phyloP scores from a whole-genome alignment of 1,139 yeast species.

The Suhomyces coccinellae region DNA sequence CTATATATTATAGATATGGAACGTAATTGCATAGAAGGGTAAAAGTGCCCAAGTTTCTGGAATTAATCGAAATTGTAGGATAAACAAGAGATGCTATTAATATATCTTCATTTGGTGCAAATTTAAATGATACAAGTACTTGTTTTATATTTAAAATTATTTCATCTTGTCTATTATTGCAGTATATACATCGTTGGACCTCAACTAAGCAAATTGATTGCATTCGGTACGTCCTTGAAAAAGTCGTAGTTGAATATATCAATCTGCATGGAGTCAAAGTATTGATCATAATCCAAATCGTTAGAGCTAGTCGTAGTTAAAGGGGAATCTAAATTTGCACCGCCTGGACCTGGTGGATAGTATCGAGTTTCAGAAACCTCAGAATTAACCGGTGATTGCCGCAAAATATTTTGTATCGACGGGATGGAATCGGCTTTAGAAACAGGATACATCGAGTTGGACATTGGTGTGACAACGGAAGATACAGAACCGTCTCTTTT shows the following conservation, averaged over 20 bases:
- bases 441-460: neutral
- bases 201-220: constrained; percentile 19
- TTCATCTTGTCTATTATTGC: neutral
- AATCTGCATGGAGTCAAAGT: constrained; percentile 31
- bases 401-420: constrained; percentile 16
- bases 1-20: constrained; percentile 3
- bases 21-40: neutral
- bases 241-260: constrained; percentile 35
- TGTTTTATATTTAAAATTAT: too few relatives aligned
- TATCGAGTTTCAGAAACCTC: neutral
- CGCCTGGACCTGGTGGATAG: neutral
- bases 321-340: constrained; percentile 1
- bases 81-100: too few relatives aligned
- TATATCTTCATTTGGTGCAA: too few relatives aligned
- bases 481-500: neutral
- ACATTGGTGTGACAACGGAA: neutral
- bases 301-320: constrained; percentile 6
- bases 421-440: constrained; percentile 13
- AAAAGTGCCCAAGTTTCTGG: too few relatives aligned
- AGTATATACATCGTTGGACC: neutral
- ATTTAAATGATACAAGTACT: too few relatives aligned
- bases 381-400: constrained; percentile 2
- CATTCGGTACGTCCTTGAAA: constrained; percentile 30
- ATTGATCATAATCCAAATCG: constrained; percentile 22
- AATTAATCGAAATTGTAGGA: too few relatives aligned